Percentiles rank a stretch among this genome's conserved stretches.
Conservation (phyloP, 2,329 filamentous ascomycete species). For the Pseudocercospora ulei region DNA sequence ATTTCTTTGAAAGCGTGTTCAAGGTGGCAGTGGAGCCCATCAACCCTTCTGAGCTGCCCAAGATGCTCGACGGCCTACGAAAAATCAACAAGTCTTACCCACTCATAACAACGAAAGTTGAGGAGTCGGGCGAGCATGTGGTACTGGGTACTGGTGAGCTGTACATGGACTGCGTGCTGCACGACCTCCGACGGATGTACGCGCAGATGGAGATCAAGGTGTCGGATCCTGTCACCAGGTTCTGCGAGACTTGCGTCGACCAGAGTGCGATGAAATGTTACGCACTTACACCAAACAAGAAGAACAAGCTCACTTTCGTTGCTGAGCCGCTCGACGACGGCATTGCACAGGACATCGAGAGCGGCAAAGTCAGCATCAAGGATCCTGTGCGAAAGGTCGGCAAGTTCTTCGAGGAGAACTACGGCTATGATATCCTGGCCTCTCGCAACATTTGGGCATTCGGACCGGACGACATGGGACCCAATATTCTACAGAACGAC, state of each 20-base stretch:
- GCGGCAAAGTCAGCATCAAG: constrained; percentile 77
- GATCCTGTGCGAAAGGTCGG: constrained; percentile 88
- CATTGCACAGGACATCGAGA: constrained; percentile 89
- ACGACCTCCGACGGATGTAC: constrained; percentile 85
- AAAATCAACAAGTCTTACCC: constrained; percentile 98
- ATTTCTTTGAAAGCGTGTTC: constrained; percentile 95
- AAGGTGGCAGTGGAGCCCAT: constrained; percentile 97
- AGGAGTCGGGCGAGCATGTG: constrained; percentile 94
- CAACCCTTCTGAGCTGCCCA: constrained; percentile 92
- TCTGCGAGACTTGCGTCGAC: constrained; percentile 96
- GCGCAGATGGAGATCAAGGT: constrained; percentile 99
- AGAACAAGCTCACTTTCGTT: constrained; percentile 98
- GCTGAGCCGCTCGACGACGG: constrained; percentile 92
- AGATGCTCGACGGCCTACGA: constrained; percentile 93
- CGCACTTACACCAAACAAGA: constrained; percentile 95
- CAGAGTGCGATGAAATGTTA: constrained; percentile 97
- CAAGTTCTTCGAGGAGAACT: constrained; percentile 93
- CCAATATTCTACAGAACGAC: constrained; percentile 94
- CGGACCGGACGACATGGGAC: constrained; percentile 85
- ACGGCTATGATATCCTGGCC: constrained; percentile 92
- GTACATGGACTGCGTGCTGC: constrained; percentile 99
- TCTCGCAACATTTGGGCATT: constrained; percentile 97
- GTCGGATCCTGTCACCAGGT: constrained; percentile 91
- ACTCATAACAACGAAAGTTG: constrained; percentile 89
- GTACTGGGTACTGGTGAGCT: constrained; percentile 90